These are phyloP conservation scores for Phytophthora lateralis DNA, from an alignment of 352 stramenopile genomes.

Conservation along the genomic window DNA sequence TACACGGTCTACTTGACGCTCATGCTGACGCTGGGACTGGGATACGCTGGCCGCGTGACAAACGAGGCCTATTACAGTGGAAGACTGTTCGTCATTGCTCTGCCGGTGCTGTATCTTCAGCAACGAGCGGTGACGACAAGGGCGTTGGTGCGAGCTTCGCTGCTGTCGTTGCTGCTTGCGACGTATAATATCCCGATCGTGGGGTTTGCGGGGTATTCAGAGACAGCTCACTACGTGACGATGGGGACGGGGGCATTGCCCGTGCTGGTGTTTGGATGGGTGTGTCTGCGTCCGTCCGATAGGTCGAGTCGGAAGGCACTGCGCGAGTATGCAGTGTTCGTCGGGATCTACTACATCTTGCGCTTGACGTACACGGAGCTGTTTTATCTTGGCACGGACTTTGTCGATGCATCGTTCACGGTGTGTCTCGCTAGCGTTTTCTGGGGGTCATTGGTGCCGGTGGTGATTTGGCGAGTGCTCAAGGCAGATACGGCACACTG, in stretches of 20 bases:
- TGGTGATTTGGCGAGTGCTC: constrained; percentile 76
- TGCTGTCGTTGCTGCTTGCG: constrained; percentile 51
- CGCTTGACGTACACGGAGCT: constrained; percentile 50
- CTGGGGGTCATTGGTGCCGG: constrained; percentile 58
- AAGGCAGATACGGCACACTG: constrained; percentile 77
- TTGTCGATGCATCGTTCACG: constrained; percentile 35
- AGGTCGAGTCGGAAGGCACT: constrained; percentile 55
- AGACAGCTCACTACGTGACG: constrained; percentile 41
- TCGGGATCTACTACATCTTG: constrained; percentile 47
- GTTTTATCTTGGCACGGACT: constrained; percentile 24
- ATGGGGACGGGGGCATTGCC: constrained; percentile 44
- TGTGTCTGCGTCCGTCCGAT: constrained; percentile 45
- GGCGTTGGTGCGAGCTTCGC: constrained; percentile 46
- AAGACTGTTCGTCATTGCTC: constrained; percentile 64
- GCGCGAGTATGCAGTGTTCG: constrained; percentile 66
- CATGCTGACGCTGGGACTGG: constrained; percentile 7
- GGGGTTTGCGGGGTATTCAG: constrained; percentile 26
- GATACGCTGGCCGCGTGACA: constrained; percentile 25
- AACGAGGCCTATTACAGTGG: constrained; percentile 59
- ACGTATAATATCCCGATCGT: constrained; percentile 67
- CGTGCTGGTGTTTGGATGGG: constrained; percentile 49
- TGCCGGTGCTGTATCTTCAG: constrained; percentile 69
- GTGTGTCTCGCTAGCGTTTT: constrained; percentile 47
- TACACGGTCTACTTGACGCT: constrained; percentile 42
- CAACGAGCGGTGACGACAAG: constrained; percentile 61